Evolutionary conservation across 2,329 filamentous ascomycete species (phyloP).

Genomic region (Arthrinium puccinioides): DNA sequence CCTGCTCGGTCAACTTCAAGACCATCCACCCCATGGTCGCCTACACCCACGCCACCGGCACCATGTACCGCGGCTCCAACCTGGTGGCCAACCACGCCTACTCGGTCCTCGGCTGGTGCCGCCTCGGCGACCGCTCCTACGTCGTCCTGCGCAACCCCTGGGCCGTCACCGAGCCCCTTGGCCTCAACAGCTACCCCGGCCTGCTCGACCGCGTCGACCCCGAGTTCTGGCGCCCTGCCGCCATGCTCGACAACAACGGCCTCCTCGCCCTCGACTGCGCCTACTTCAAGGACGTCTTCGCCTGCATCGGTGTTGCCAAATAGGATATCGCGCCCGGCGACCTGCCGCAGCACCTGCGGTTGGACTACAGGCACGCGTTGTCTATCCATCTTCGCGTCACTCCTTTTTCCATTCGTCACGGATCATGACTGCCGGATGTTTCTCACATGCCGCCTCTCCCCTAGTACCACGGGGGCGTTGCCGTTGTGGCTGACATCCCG

Average conservation of each 20-base stretch:
- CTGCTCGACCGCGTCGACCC: constrained; percentile 29
- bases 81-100: constrained; percentile 38
- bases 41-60: constrained; percentile 31
- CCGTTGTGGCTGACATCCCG: too few relatives aligned
- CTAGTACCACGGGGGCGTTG: too few relatives aligned
- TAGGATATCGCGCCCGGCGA: constrained; percentile 8
- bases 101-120: constrained; percentile 30
- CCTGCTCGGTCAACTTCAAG: constrained; percentile 32
- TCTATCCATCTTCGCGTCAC: too few relatives aligned
- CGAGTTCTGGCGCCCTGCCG: constrained; percentile 28
- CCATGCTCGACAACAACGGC: constrained; percentile 27
- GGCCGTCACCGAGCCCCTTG: constrained; percentile 34
- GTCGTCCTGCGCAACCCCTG: constrained; percentile 36
- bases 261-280: constrained; percentile 27
- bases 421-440: too few relatives aligned
- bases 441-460: too few relatives aligned
- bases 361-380: too few relatives aligned
- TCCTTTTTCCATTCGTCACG: too few relatives aligned
- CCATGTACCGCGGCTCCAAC: constrained; percentile 30
- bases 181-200: constrained; percentile 30
- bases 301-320: constrained; percentile 21
- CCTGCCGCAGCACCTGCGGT: too few relatives aligned
- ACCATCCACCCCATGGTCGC: constrained; percentile 35
- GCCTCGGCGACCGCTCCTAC: constrained; percentile 29
- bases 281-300: constrained; percentile 29